These are phyloP conservation scores for Coemansia aciculifera DNA, from an alignment of 192 early-diverging fungal species.

Conservation along the genomic window DNA sequence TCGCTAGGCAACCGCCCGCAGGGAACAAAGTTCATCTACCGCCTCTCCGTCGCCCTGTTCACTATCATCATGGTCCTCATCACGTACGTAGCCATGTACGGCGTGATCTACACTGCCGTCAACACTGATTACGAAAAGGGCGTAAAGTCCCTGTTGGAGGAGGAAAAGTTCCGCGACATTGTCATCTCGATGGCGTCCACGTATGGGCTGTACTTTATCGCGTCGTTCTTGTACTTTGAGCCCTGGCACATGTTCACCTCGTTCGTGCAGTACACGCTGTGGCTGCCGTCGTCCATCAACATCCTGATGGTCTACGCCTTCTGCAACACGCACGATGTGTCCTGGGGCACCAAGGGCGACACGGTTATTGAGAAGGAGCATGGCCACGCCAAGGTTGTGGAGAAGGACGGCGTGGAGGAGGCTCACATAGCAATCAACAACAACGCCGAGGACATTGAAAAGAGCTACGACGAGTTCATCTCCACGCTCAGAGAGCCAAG, in stretches of 20 bases:
- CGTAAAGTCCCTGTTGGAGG: slow-evolving; percentile 44
- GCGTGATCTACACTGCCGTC: slow-evolving; percentile 56
- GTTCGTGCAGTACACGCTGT: slow-evolving; percentile 85
- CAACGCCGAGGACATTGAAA: slow-evolving; percentile 77
- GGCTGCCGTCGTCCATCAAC: slow-evolving; percentile 86
- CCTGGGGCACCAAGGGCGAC: slow-evolving; percentile 96
- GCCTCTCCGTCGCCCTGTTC: slow-evolving; percentile 75
- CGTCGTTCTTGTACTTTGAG: slow-evolving; percentile 80
- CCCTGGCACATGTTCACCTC: slow-evolving; percentile 91
- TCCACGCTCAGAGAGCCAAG: slow-evolving; percentile 57
- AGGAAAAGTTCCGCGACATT: slow-evolving; percentile 72
- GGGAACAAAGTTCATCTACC: slow-evolving; percentile 80
- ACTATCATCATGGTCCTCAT: slow-evolving; percentile 85
- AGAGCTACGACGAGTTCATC: slow-evolving; percentile 79
- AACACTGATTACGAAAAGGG: slow-evolving; percentile 50
- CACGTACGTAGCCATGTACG: slow-evolving; percentile 70
- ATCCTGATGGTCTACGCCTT: slow-evolving; percentile 93
- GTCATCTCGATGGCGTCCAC: slow-evolving; percentile 78
- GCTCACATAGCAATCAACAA: slow-evolving; percentile 76
- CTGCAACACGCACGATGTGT: slow-evolving; percentile 93
- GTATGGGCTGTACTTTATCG: slow-evolving; percentile 79
- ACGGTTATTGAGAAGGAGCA: slow-evolving; percentile 67
- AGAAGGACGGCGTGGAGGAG: slow-evolving; percentile 67
- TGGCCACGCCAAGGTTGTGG: slow-evolving; percentile 73
- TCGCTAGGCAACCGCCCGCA: slow-evolving; percentile 96